Percentiles rank a stretch among this genome's conserved stretches.
Conservation (phyloP, 768 basidiomycete genomes). For the Lactarius hengduanensis region DNA sequence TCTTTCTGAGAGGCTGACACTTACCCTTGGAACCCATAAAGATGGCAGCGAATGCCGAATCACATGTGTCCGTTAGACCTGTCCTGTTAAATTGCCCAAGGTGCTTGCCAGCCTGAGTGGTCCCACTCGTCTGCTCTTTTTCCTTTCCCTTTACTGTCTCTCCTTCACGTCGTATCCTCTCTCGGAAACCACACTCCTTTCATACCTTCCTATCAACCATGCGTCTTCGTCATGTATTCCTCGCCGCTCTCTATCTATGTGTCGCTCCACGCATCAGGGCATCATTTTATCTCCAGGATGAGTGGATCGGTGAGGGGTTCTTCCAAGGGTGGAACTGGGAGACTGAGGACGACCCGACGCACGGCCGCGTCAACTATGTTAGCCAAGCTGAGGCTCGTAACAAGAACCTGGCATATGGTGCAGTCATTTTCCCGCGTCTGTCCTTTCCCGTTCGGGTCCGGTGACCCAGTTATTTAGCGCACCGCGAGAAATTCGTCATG, state of each 20-base stretch:
- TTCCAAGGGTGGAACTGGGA: conserved; percentile 49
- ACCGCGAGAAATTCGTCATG: conserved; percentile 52
- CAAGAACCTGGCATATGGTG: conserved; percentile 49
- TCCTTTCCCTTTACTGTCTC: conserved; percentile 28
- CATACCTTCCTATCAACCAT: conserved; percentile 31
- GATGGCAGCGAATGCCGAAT: background rate
- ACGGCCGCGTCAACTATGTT: conserved; percentile 61
- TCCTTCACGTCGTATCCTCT: conserved; percentile 33
- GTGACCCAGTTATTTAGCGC: conserved; percentile 32
- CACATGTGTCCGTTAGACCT: background rate
- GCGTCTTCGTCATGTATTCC: conserved; percentile 35
- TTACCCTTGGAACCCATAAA: background rate
- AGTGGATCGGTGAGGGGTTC: conserved; percentile 43
- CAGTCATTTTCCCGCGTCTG: conserved; percentile 8
- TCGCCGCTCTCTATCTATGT: conserved; percentile 15
- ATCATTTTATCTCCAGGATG: conserved; percentile 19
- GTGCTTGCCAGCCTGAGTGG: no score
- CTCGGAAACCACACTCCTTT: conserved; percentile 29
- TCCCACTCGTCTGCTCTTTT: background rate
- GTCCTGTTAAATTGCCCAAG: background rate
- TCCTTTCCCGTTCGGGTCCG: background rate
- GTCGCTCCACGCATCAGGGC: conserved; percentile 12
- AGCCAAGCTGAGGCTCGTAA: conserved; percentile 42
- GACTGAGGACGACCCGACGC: conserved; percentile 54
- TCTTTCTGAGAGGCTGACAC: background rate